Base-by-base conservation (phyloP, 805 yeast genomes). In the Hanseniaspora taiwanica region DNA sequence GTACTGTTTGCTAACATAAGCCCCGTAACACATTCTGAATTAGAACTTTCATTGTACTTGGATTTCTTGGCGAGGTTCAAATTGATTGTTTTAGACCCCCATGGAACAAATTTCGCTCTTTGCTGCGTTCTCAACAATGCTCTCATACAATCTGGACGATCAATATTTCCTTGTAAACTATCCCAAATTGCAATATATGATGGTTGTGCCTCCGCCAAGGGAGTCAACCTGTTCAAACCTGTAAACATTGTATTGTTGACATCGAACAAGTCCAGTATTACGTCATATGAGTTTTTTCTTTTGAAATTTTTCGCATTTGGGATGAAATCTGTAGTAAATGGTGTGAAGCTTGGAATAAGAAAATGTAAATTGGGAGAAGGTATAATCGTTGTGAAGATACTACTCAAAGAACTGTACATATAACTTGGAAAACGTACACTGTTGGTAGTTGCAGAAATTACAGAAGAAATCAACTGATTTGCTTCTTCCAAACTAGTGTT, bases 361-460 rank as follows among this genome's bases (percentile, higher is more conserved):
- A 82, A 84, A 57, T 85, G 94, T 48, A 81, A 63, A 35, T 80
- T 80, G 1, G 94, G 94, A 0, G 85, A 78, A 2, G 96, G 96
- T 2, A 91, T 73, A 47, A 91, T 60, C 1, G 89, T 75, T 1
- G 96, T 78, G 38, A 85, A 60, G 14, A 91, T 75, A 37, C 93
- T 79, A 31, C 86, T 82, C 48, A 81, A 62, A 3, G 94, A 84
- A 53, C 81, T 82, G 66, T 83, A 87, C 72, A 86, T 79, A 62
- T 85, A 85, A 37, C 91, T 78, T 3, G 98, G 98, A 56, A 81
- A 89, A 48, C 98, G 68, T 35, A 91, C 62, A 0, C 97, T 82
- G 45, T 89, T 83, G 2, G 97, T 83, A 2, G 85, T 65, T 0
- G 87, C 77, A 0, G 94, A 78, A 68, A 86, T 73, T 8, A 84